Conservation (phyloP, 1,284 basidiomycete species). For the Papiliotrema nemorosa region DNA sequence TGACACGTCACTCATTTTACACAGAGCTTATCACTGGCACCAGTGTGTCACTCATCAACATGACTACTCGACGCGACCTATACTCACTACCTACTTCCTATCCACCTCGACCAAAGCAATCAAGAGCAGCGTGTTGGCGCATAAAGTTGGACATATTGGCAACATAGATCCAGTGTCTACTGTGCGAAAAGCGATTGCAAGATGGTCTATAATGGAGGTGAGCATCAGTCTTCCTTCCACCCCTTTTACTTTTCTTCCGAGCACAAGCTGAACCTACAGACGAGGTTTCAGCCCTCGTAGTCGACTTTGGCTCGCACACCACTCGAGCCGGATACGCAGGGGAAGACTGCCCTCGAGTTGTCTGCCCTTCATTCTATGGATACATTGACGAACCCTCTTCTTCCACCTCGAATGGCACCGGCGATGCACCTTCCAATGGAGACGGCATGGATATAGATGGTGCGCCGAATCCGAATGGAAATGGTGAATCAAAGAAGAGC, state of each 20-base stretch:
- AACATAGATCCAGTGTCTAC: not conserved
- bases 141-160: not conserved
- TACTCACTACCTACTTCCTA: no score
- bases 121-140: no score
- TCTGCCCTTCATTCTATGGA: constrained; percentile 86
- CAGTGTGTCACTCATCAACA: not conserved
- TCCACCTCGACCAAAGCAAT: no score
- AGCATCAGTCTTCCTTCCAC: constrained; percentile 2
- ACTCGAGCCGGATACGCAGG: constrained; percentile 94
- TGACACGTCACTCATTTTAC: no score
- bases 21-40: no score
- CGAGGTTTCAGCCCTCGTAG: constrained; percentile 82
- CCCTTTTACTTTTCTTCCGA: not conserved
- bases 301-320: constrained; percentile 89
- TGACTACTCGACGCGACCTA: no score
- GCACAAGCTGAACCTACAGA: constrained; percentile 21
- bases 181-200: constrained; percentile 7
- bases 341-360: constrained; percentile 90
- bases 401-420: constrained; percentile 10
- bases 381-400: constrained; percentile 55
- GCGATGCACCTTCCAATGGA: constrained; percentile 51
- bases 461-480: constrained; percentile 30
- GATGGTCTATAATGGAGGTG: constrained; percentile 50
- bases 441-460: constrained; percentile 43
- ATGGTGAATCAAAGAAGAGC: constrained; percentile 45